Conservation (phyloP, 129 eudicot genomes). For the Tanacetum coccineum region DNA sequence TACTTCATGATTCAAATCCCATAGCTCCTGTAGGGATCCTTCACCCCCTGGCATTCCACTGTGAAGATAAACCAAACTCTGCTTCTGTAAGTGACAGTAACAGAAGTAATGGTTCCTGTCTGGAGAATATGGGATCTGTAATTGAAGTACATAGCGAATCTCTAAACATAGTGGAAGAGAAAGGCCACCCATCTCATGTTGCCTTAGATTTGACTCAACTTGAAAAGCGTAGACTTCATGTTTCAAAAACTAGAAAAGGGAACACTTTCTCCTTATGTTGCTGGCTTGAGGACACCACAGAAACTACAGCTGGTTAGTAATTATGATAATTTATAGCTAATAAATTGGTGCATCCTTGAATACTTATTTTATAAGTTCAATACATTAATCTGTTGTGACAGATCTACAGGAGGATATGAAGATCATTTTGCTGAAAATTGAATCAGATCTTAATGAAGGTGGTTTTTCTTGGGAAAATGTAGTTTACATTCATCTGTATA, state of each 20-base stretch:
- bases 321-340: constrained; percentile 1
- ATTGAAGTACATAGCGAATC: constrained; percentile 65
- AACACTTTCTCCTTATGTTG: constrained; percentile 63
- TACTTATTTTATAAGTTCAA: neutral
- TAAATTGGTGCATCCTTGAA: neutral
- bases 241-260: constrained; percentile 47
- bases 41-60: constrained; percentile 83
- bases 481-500: constrained; percentile 80
- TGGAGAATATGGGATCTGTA: constrained; percentile 47
- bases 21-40: constrained; percentile 96
- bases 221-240: constrained; percentile 28
- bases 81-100: constrained; percentile 26
- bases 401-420: constrained; percentile 64
- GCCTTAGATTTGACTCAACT: constrained; percentile 19
- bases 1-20: constrained; percentile 78
- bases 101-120: constrained; percentile 31
- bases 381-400: constrained; percentile 26
- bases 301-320: constrained; percentile 47
- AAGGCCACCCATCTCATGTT: constrained; percentile 18
- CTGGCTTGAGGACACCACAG: constrained; percentile 53
- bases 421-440: constrained; percentile 51
- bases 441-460: constrained; percentile 44
- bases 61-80: constrained; percentile 48
- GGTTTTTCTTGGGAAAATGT: constrained; percentile 81
- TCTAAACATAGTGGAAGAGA: constrained; percentile 28